These are phyloP conservation scores for Amyloporia xantha DNA, from an alignment of 768 basidiomycete species.

Conservation along the genomic window DNA sequence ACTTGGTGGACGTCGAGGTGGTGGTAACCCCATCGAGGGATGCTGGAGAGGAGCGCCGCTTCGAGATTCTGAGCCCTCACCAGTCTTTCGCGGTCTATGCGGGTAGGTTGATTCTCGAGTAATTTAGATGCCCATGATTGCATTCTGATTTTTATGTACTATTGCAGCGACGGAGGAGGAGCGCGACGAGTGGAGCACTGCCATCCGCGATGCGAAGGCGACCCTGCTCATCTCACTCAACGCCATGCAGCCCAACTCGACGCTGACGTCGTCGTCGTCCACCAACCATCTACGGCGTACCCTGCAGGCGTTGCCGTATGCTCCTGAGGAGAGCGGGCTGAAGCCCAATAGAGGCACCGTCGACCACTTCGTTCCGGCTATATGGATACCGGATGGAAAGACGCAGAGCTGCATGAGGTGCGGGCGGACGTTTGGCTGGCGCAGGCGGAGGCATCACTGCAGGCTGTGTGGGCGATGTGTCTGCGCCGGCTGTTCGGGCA, in stretches of 20 bases:
- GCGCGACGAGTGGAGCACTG: slow-evolving; percentile 57
- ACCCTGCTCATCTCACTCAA: slow-evolving; percentile 66
- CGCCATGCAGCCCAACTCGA: slow-evolving; percentile 70
- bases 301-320: slow-evolving; percentile 67
- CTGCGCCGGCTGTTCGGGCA: slow-evolving; percentile 75
- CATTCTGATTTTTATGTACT: neutral
- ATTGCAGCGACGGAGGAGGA: slow-evolving; percentile 45
- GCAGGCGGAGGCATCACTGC: slow-evolving; percentile 80
- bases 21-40: slow-evolving; percentile 45
- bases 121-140: neutral
- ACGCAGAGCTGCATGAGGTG: slow-evolving; percentile 86
- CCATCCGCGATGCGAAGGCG: slow-evolving; percentile 64
- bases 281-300: slow-evolving; percentile 69
- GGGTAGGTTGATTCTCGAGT: slow-evolving; percentile 32
- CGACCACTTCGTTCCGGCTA: slow-evolving; percentile 82
- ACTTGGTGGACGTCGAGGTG: slow-evolving; percentile 72
- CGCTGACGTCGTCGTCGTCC: slow-evolving; percentile 70
- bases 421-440: slow-evolving; percentile 66
- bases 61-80: slow-evolving; percentile 74
- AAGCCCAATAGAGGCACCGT: slow-evolving; percentile 45
- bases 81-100: slow-evolving; percentile 73
- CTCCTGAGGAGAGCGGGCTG: slow-evolving; percentile 38
- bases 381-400: slow-evolving; percentile 88
- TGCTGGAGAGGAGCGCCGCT: slow-evolving; percentile 45
- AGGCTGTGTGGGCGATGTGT: slow-evolving; percentile 81